Evolutionary conservation across 768 basidiomycete genomes (phyloP).

Genomic region (Boletus rubescentipes): DNA sequence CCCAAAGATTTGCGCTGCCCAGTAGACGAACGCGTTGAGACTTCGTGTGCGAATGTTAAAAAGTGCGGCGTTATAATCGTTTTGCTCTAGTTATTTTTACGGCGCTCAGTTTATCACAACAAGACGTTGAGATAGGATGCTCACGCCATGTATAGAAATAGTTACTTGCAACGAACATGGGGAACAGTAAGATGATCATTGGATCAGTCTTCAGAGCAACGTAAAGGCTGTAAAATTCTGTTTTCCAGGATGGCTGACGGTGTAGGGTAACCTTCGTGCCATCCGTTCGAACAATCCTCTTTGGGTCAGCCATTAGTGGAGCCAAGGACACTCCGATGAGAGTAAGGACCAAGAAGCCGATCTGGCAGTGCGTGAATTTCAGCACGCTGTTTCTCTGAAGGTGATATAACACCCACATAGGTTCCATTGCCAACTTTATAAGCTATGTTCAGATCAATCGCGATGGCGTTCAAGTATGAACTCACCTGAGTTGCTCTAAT

Average conservation of each 20-base stretch:
- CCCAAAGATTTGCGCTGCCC: slow-evolving; percentile 76
- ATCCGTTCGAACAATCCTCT: slow-evolving; percentile 71
- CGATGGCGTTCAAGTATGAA: background rate
- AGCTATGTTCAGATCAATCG: slow-evolving; percentile 1
- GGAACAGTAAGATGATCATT: slow-evolving; percentile 71
- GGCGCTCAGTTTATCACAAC: slow-evolving; percentile 7
- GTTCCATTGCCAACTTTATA: slow-evolving; percentile 64
- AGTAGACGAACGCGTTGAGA: slow-evolving; percentile 78
- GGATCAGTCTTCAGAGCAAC: slow-evolving; percentile 69
- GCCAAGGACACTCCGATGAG: slow-evolving; percentile 67
- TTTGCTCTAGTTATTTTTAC: slow-evolving; percentile 55
- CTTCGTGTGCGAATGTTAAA: slow-evolving; percentile 80
- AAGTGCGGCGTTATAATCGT: slow-evolving; percentile 74
- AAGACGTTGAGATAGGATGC: slow-evolving; percentile 20
- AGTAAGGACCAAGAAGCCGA: slow-evolving; percentile 73
- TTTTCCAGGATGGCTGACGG: slow-evolving; percentile 75
- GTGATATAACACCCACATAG: slow-evolving; percentile 49
- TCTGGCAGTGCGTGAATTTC: slow-evolving; percentile 41
- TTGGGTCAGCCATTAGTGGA: slow-evolving; percentile 68
- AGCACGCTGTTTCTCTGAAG: background rate
- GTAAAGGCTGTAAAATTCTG: slow-evolving; percentile 69
- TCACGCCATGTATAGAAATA: slow-evolving; percentile 87
- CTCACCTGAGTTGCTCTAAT: slow-evolving; percentile 33
- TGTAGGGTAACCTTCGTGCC: slow-evolving; percentile 64
- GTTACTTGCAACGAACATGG: slow-evolving; percentile 83